A percentile compares a stretch with the other conserved stretches of the same genome.
phyloP scores from a whole-genome alignment of 179 eudicot genomes.

The Vitellaria paradoxa region DNA sequence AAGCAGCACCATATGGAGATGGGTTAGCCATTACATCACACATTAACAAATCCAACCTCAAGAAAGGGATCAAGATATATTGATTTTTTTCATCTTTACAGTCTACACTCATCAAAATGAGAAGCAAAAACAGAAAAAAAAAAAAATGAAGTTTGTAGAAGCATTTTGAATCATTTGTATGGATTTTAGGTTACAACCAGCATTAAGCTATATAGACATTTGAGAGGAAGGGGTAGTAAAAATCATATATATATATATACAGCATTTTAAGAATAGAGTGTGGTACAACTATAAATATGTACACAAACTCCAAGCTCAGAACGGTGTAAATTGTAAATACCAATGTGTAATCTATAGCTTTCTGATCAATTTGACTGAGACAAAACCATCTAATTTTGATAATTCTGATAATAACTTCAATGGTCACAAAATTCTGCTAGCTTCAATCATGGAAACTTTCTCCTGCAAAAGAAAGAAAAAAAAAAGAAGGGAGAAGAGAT shows the following conservation, averaged over 20 bases:
- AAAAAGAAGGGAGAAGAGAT: not conserved
- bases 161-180: not conserved
- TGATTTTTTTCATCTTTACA: too few relatives aligned
- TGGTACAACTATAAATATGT: not conserved
- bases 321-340: not conserved
- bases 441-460: conserved; percentile 37
- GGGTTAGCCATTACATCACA: too few relatives aligned
- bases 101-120: not conserved
- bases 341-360: not conserved
- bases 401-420: not conserved
- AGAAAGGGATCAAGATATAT: too few relatives aligned
- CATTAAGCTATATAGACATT: not conserved
- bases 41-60: too few relatives aligned
- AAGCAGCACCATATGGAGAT: too few relatives aligned
- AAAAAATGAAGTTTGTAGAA: not conserved
- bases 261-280: not conserved
- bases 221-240: not conserved
- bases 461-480: conserved; percentile 33
- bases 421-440: conserved; percentile 33
- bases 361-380: not conserved
- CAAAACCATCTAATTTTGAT: not conserved
- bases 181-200: too few relatives aligned
- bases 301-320: not conserved
- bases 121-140: not conserved
- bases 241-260: not conserved